These are phyloP conservation scores for Colletotrichum viniferum DNA, from an alignment of 2,329 filamentous ascomycete species.

Conservation along the genomic window DNA sequence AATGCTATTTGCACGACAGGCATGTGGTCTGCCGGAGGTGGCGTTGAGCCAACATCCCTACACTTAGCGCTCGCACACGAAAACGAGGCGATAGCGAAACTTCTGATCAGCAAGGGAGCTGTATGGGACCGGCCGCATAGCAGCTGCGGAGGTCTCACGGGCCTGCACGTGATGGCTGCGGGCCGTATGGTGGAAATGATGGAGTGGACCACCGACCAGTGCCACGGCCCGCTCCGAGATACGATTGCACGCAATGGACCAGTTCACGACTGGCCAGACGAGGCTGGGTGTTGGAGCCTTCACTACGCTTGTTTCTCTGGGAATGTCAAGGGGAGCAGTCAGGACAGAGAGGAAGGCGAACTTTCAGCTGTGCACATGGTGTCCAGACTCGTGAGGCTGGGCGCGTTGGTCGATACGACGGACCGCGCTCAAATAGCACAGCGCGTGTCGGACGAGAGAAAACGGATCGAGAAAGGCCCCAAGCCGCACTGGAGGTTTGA, in stretches of 20 bases:
- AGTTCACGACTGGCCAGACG: not conserved
- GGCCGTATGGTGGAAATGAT: not conserved
- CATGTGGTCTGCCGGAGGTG: not conserved
- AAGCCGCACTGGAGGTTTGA: not conserved
- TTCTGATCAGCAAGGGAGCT: not conserved
- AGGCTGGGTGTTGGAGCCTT: not conserved
- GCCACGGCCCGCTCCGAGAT: not conserved
- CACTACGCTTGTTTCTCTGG: not conserved
- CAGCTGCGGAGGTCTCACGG: not conserved
- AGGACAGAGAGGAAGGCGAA: not conserved
- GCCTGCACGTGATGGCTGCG: not conserved
- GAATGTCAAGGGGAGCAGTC: not conserved
- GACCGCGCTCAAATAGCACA: not conserved
- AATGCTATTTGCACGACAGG: not conserved
- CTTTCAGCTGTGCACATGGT: not conserved
- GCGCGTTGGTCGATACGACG: not conserved
- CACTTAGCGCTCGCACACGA: not conserved
- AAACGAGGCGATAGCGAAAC: not conserved
- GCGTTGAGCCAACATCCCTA: not conserved
- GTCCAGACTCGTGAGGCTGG: not conserved
- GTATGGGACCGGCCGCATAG: not conserved
- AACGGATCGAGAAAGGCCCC: not conserved
- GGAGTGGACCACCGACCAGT: not conserved
- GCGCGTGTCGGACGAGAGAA: not conserved
- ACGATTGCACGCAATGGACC: not conserved